Base-by-base conservation (phyloP, 257 asterid species). In the Cruciata laevipes region DNA sequence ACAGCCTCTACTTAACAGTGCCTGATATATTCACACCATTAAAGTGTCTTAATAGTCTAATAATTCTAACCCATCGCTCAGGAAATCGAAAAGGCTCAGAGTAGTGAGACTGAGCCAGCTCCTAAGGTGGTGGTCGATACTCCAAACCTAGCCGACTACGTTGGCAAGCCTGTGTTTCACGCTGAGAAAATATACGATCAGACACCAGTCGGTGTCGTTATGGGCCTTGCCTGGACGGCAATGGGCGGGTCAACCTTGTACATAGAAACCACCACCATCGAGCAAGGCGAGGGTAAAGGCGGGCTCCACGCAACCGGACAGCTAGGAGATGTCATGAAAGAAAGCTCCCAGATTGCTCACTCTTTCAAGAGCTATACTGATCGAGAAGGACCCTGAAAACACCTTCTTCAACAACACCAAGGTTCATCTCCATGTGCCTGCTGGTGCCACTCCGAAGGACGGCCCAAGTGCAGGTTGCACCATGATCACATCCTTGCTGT, bases 401-500 rank as follows among this genome's bases (percentile, higher is more conserved):
- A 78, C 72, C 0, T 94, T 83, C 83, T 94, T 94, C 65, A 79
- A 85, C 37, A 85, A 83, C 66, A 67, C 90, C 49, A 91, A 94
- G 90, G 77, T 94, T 78, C 99, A 94, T 79, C 96, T 94, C 70
- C 99, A 94, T 73, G 99, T 94, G 66, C 99, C 99, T 0, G 89
- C 99, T 0, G 99, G 99, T 31, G 93, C 99, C 60, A 94, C 96
- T 40, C 99, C 99, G 0, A 94, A 94, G 83, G 99, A 94, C 31
- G 99, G 99, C 7, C 99, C 99, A 3, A 90, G 99, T 76, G 99
- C 99, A 3, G 98, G 98, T 70, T 94, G 99, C 81, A 94, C 99
- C 55, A 94, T 94, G 98, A 87, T 94, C 67, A 94, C 99, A 24
- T 87, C 99, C 71, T 75, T 94, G 75, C 67, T 94, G 24, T 94